Evolutionary conservation across 345 rosid genomes (phyloP), one percentile per base, ranked within the genome.

Genomic region (Reutealis trisperma): DNA sequence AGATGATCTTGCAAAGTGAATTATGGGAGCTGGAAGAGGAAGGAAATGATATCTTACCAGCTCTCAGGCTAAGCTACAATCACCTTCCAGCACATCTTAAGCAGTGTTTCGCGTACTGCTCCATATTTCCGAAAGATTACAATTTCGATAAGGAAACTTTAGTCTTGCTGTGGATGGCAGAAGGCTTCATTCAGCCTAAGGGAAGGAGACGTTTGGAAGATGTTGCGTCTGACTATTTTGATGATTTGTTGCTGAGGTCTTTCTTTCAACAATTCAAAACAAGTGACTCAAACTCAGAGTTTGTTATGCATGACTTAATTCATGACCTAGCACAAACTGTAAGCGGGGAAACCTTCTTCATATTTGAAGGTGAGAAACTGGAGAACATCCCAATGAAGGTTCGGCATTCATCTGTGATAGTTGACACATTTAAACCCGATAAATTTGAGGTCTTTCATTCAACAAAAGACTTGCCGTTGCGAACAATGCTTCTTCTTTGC

Each of bases 221-320:
- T 8, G 66, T 67, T 57, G 78, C 64, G 24, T 55, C 66, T 55
- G 44, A 75, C 16, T 76, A 68, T 59, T 76, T 76, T 55, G 65
- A 68, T 42, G 79, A 67, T 67, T 44, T 76, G 44, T 25, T 41
- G 73, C 58, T 11, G 65, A 67, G 79, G 27, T 76, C 79, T 52
- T 76, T 76, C 58, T 76, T 76, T 41, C 74, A 73, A 37, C 76
- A 60, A 60, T 67, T 41, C 34, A 79, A 73, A 18, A 22, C 60
- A 15, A 14, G 67, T 59, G 14, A 34, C 37, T 34, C 30, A 45
- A 45, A 45, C 25, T n/a, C 54, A 14, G 34, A 24, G 11, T 73
- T 66, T 52, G 54, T 73, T 30, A 79, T 79, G 82, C 82, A 79
- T 51, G 77, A 73, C 44, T 52, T 79, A 24, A 73, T 79, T 45